These are phyloP conservation scores for Selaginella tamariscina DNA, from an alignment of 75 land plant genomes.

Conservation along the genomic window DNA sequence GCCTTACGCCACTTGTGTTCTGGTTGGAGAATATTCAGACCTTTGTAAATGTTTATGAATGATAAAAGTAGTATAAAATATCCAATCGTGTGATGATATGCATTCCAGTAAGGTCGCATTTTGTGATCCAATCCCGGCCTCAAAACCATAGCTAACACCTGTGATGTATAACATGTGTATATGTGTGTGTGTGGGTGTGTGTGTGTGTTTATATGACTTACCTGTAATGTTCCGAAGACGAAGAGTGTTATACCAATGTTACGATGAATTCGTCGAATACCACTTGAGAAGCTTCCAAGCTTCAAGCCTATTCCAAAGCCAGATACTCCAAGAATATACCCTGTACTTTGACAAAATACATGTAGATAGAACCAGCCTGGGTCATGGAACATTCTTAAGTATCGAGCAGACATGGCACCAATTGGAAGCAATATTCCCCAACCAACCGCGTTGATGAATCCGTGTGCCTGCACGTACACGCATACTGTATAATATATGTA, in stretches of 20 bases:
- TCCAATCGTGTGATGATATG: conserved; percentile 88
- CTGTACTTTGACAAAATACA: not conserved
- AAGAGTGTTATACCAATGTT: not conserved
- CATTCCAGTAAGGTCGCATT: conserved; percentile 70
- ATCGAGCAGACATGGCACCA: conserved; percentile 5
- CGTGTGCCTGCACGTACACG: conserved; percentile 1
- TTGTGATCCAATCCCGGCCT: conserved; percentile 64
- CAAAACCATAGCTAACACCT: conserved; percentile 39
- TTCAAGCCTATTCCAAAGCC: not conserved
- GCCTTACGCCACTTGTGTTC: conserved; percentile 37
- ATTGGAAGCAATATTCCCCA: conserved; percentile 9
- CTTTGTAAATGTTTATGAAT: conserved; percentile 73
- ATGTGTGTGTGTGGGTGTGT: not conserved
- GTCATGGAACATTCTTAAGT: not conserved
- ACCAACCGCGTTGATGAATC: not conserved
- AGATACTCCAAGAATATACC: not conserved
- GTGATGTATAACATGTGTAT: not conserved
- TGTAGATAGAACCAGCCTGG: not conserved
- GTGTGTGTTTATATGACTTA: not conserved
- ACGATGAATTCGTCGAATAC: not conserved
- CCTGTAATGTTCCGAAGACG: not conserved
- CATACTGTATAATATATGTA: no score
- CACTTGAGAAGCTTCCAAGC: not conserved
- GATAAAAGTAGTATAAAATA: conserved; percentile 58
- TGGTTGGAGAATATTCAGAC: conserved; percentile 40